A percentile compares a stretch with the other conserved stretches of the same genome.
Conservation (phyloP, 2,329 filamentous ascomycete species). For the Colletotrichum shisoi region DNA sequence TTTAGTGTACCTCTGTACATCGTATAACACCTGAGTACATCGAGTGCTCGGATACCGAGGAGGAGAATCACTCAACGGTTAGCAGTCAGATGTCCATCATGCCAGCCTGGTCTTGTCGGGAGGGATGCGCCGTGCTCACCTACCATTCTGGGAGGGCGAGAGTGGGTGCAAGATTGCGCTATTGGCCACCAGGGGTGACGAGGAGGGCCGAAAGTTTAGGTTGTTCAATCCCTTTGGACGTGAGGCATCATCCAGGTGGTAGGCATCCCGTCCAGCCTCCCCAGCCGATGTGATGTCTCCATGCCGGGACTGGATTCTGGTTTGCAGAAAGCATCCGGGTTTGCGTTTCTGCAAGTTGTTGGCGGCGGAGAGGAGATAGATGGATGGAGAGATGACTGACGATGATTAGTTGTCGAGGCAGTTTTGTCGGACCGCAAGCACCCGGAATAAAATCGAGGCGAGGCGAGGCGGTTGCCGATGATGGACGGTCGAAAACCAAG, state of each 20-base stretch:
- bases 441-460: background rate
- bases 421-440: background rate
- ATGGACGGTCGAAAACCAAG: slow-evolving; percentile 17
- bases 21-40: too few relatives aligned
- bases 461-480: background rate
- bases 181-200: slow-evolving; percentile 17
- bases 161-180: slow-evolving; percentile 30
- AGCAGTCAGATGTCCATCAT: background rate
- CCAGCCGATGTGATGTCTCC: background rate
- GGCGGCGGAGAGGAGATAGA: background rate
- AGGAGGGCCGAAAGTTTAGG: background rate
- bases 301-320: background rate
- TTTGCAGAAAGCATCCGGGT: background rate
- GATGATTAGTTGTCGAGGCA: too few relatives aligned
- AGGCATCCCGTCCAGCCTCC: too few relatives aligned
- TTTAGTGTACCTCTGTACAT: too few relatives aligned
- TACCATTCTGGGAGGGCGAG: slow-evolving; percentile 26
- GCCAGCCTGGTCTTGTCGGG: background rate
- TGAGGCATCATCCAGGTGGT: background rate
- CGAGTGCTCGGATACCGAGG: too few relatives aligned
- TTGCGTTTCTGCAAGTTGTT: background rate
- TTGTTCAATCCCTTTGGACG: background rate
- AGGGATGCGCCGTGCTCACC: slow-evolving; percentile 29
- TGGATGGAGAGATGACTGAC: too few relatives aligned
- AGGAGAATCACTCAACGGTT: slow-evolving; percentile 5